Percentiles rank a stretch among this genome's conserved stretches.
phyloP scores from a whole-genome alignment of 805 yeast species.

The Starmerella davenportii region DNA sequence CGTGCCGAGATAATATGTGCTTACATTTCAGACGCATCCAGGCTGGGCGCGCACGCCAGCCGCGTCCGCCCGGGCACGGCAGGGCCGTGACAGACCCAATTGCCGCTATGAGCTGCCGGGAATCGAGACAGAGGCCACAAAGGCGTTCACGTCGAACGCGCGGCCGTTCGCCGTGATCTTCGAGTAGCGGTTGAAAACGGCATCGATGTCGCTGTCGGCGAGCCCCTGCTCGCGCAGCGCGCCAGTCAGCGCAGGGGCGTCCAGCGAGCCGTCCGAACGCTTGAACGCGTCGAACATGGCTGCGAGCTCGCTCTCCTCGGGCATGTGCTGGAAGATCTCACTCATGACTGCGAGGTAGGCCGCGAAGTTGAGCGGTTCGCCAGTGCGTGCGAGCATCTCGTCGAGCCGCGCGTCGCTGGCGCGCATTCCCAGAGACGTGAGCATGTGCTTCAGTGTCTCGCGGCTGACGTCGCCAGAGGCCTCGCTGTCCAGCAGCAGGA shows the following conservation, averaged over 20 bases:
- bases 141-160: slow-evolving; percentile 12
- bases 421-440: slow-evolving; percentile 15
- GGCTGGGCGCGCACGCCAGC: too few relatives aligned
- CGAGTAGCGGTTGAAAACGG: slow-evolving; percentile 10
- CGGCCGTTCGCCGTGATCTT: slow-evolving; percentile 12
- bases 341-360: slow-evolving; percentile 17
- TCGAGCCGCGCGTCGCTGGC: slow-evolving; percentile 8
- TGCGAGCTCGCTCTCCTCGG: slow-evolving; percentile 15
- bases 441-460: slow-evolving; percentile 13
- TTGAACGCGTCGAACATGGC: slow-evolving; percentile 15
- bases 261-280: slow-evolving; percentile 11
- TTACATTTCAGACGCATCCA: too few relatives aligned
- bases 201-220: slow-evolving; percentile 9
- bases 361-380: slow-evolving; percentile 17
- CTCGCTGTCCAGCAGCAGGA: slow-evolving; percentile 16
- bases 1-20: too few relatives aligned
- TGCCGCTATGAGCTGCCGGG: too few relatives aligned
- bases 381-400: slow-evolving; percentile 16
- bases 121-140: slow-evolving; percentile 10
- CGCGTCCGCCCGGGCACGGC: too few relatives aligned
- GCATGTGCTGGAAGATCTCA: slow-evolving; percentile 13
- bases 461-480: slow-evolving; percentile 16
- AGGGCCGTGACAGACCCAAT: too few relatives aligned
- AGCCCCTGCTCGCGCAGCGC: slow-evolving; percentile 14
- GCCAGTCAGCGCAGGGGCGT: slow-evolving; percentile 9